Conservation (phyloP, 805 yeast species). For the Yamadazyma paraphyllophila region DNA sequence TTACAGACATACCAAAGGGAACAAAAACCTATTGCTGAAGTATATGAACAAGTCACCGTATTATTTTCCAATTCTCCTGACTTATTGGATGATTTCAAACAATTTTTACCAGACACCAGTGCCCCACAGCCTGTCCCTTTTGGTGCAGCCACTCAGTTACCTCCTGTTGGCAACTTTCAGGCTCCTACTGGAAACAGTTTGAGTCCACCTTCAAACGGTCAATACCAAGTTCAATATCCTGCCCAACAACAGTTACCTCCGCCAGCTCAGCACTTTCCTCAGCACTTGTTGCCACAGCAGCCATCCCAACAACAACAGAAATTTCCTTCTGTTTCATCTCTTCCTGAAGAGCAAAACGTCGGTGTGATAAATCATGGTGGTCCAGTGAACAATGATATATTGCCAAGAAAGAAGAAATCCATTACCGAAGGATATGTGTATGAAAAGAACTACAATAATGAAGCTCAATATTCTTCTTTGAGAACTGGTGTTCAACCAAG, state of each 20-base stretch:
- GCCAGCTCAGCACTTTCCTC: constrained; percentile 8
- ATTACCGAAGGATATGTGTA: constrained; percentile 26
- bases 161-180: constrained; percentile 87
- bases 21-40: constrained; percentile 92
- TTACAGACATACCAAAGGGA: constrained; percentile 96
- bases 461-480: constrained; percentile 48
- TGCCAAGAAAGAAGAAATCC: constrained; percentile 20
- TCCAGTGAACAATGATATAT: constrained; percentile 5
- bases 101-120: constrained; percentile 82
- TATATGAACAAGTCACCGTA: constrained; percentile 86
- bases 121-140: constrained; percentile 21
- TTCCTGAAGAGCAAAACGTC: constrained; percentile 1
- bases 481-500: constrained; percentile 34
- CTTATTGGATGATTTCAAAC: constrained; percentile 88
- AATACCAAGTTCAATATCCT: constrained; percentile 18
- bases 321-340: not conserved
- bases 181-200: constrained; percentile 47
- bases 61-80: constrained; percentile 94
- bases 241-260: constrained; percentile 15
- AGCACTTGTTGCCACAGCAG: constrained; percentile 12
- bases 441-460: constrained; percentile 33
- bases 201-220: constrained; percentile 10
- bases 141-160: constrained; percentile 53
- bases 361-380: constrained; percentile 1
- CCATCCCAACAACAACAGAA: constrained; percentile 10